Percentiles rank a stretch among this genome's conserved stretches.
Conservation (phyloP, 345 rosid genomes). For the Hypericum androsaemum region DNA sequence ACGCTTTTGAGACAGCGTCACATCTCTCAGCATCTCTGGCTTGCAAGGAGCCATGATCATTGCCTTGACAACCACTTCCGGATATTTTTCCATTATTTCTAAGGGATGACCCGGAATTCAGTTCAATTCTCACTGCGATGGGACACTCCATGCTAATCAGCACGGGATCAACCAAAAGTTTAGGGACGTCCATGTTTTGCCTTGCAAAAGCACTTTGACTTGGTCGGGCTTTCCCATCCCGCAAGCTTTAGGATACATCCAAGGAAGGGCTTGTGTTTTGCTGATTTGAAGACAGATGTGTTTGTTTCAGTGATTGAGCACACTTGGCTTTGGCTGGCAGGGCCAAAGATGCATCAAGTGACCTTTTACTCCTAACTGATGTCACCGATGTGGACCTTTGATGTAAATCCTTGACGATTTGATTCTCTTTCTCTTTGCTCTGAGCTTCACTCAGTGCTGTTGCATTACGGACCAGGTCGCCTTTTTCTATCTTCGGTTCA, state of each 20-base stretch:
- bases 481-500: conserved; percentile 18
- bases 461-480: conserved; percentile 14
- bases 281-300: conserved; percentile 22
- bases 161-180: conserved; percentile 17
- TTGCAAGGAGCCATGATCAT: conserved; percentile 5
- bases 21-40: conserved; percentile 10
- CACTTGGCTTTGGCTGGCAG: conserved; percentile 17
- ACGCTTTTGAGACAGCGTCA: conserved; percentile 19
- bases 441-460: conserved; percentile 10
- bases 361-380: conserved; percentile 14
- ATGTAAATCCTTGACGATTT: conserved; percentile 11
- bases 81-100: conserved; percentile 22
- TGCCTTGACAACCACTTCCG: conserved; percentile 13
- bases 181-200: conserved; percentile 16
- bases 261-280: conserved; percentile 22
- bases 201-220: conserved; percentile 10
- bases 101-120: conserved; percentile 18
- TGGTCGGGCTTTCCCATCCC: conserved; percentile 8
- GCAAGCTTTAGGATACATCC: conserved; percentile 11
- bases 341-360: conserved; percentile 15
- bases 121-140: conserved; percentile 28
- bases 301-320: conserved; percentile 21
- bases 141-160: conserved; percentile 18
- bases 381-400: conserved; percentile 19
- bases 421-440: conserved; percentile 16